Conservation (phyloP, 371 early-diverging fungal genomes). For the Zychaea mexicana region DNA sequence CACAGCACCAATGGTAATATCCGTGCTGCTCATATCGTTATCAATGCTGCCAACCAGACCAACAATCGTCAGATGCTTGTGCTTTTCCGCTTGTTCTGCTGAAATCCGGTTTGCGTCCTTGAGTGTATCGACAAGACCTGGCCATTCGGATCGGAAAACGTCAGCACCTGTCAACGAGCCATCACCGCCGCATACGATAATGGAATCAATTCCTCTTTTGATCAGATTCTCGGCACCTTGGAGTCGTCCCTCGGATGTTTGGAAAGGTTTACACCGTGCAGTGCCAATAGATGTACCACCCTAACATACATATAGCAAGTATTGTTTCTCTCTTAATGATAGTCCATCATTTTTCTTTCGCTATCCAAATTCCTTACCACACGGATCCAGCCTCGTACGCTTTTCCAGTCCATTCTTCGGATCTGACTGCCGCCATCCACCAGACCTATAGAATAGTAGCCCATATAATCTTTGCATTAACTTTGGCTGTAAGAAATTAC, state of each 20-base stretch:
- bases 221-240: constrained; percentile 88
- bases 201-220: constrained; percentile 90
- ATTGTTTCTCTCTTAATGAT: neutral
- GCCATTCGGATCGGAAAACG: constrained; percentile 93
- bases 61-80: constrained; percentile 85
- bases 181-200: constrained; percentile 99
- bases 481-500: no score
- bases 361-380: constrained; percentile 53
- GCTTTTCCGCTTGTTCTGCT: constrained; percentile 56
- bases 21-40: constrained; percentile 97
- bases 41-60: constrained; percentile 97
- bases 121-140: constrained; percentile 78
- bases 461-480: neutral
- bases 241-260: constrained; percentile 86
- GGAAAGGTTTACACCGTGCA: constrained; percentile 91
- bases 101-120: constrained; percentile 59
- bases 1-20: constrained; percentile 97
- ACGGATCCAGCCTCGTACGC: constrained; percentile 85
- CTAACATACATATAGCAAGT: constrained; percentile 23
- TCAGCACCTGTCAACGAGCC: constrained; percentile 98
- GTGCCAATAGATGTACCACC: constrained; percentile 99
- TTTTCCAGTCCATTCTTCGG: constrained; percentile 87
- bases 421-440: constrained; percentile 94
- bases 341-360: neutral
- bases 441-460: constrained; percentile 57